Percentiles rank a stretch among this genome's conserved stretches.
Conservation (phyloP, 1,284 basidiomycete genomes). For the Ustilago cynodontis region DNA sequence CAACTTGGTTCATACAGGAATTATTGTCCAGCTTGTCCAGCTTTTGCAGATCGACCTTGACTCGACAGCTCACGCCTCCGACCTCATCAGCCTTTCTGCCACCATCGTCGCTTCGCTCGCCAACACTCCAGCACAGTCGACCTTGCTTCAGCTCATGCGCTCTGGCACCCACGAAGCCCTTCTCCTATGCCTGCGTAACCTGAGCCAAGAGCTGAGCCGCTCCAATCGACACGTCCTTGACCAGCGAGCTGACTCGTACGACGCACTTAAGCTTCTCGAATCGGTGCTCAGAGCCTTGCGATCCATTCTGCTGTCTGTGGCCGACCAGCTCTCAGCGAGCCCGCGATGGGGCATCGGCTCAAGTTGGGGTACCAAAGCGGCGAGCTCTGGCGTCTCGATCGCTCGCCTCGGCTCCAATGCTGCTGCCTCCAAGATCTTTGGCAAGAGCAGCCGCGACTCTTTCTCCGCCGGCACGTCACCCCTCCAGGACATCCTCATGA, state of each 20-base stretch:
- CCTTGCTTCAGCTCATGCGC: conserved; percentile 47
- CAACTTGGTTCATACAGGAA: conserved; percentile 38
- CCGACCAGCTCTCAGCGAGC: conserved; percentile 58
- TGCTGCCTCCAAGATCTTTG: conserved; percentile 46
- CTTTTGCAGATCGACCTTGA: conserved; percentile 40
- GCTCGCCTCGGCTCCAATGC: conserved; percentile 22
- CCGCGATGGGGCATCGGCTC: conserved; percentile 63
- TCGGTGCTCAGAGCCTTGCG: conserved; percentile 56
- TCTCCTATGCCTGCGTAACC: conserved; percentile 36
- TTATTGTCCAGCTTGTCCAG: conserved; percentile 47
- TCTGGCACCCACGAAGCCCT: conserved; percentile 45
- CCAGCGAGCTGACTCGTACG: background rate
- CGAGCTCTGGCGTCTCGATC: conserved; percentile 33
- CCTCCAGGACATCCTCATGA: conserved; percentile 38
- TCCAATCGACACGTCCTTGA: conserved; percentile 32
- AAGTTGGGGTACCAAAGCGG: conserved; percentile 52
- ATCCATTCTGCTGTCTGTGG: conserved; percentile 57
- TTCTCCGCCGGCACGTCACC: conserved; percentile 12
- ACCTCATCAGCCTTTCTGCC: conserved; percentile 45
- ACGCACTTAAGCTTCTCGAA: conserved; percentile 44
- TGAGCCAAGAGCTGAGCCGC: conserved; percentile 19
- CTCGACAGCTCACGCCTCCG: conserved; percentile 24
- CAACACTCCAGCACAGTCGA: conserved; percentile 45
- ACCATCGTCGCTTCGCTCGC: conserved; percentile 52
- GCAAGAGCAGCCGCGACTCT: conserved; percentile 40